These are phyloP conservation scores for Naumovozyma castellii DNA, from an alignment of 805 yeast species.

Conservation along the genomic window DNA sequence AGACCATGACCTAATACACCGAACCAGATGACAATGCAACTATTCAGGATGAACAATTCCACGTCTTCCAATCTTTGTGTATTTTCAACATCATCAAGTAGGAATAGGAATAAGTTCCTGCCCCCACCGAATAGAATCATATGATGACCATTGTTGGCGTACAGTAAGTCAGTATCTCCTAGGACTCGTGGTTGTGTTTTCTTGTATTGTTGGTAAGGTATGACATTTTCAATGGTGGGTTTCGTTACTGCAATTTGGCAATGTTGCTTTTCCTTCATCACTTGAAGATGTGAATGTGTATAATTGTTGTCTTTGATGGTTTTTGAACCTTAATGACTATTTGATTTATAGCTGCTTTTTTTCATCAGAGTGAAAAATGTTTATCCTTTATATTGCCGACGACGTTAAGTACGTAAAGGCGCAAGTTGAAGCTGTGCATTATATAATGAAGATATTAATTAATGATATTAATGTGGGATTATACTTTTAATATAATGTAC, in stretches of 20 bases:
- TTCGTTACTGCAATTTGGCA: conserved; percentile 21
- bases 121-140: conserved; percentile 36
- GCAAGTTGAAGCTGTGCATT: too few species aligned
- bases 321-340: too few species aligned
- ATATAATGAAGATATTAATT: too few species aligned
- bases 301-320: too few species aligned
- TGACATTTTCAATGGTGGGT: conserved; percentile 33
- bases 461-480: too few species aligned
- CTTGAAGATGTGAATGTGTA: too few species aligned
- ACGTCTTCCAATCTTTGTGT: conserved; percentile 10
- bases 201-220: conserved; percentile 23
- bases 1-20: conserved; percentile 29
- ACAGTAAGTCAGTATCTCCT: conserved; percentile 4
- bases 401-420: too few species aligned
- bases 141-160: conserved; percentile 3
- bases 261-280: conserved; percentile 5
- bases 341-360: too few species aligned
- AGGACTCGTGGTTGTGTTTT: conserved; percentile 25
- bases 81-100: conserved; percentile 6
- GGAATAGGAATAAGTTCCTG: conserved; percentile 25
- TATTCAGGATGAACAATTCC: conserved; percentile 33
- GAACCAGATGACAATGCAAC: conserved; percentile 34
- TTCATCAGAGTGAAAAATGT: too few species aligned
- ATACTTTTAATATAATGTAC: too few species aligned
- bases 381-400: too few species aligned